phyloP scores from a whole-genome alignment of 1,139 yeast genomes.

The Ogataea hybrid region DNA sequence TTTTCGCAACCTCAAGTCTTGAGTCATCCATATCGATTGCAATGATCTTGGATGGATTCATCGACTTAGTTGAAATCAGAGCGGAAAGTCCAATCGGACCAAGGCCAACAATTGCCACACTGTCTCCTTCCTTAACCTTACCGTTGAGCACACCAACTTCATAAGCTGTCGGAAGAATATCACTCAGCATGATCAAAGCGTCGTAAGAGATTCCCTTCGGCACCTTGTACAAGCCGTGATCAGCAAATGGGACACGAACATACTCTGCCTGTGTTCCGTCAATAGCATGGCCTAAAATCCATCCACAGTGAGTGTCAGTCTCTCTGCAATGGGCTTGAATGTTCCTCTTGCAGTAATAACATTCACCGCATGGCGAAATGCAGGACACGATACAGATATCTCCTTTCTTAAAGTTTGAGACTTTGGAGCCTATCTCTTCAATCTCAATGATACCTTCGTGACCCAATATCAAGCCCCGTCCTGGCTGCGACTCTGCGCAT shows the following conservation, averaged over 20 bases:
- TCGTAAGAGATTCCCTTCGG: conserved; percentile 37
- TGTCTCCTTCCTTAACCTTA: conserved; percentile 39
- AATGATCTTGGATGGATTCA: conserved; percentile 38
- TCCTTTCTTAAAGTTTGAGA: conserved; percentile 38
- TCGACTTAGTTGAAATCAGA: conserved; percentile 37
- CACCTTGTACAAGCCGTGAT: conserved; percentile 34
- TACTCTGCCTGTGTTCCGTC: conserved; percentile 46
- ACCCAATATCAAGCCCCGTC: conserved; percentile 38
- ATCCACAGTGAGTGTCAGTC: conserved; percentile 37
- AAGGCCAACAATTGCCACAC: conserved; percentile 48
- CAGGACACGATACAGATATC: conserved; percentile 48
- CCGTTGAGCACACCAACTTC: conserved; percentile 44
- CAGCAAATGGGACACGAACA: conserved; percentile 44
- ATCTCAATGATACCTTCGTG: conserved; percentile 54
- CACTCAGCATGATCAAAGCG: conserved; percentile 41
- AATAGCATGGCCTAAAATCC: conserved; percentile 43
- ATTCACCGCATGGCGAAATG: conserved; percentile 49
- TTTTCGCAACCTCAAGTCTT: conserved; percentile 40
- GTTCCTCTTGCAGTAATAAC: conserved; percentile 45
- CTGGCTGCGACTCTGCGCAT: conserved; percentile 20
- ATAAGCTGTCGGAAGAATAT: conserved; percentile 45
- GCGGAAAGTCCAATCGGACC: conserved; percentile 49
- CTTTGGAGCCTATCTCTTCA: conserved; percentile 38
- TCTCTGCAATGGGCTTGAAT: conserved; percentile 42
- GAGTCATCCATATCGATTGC: conserved; percentile 44